phyloP scores from a whole-genome alignment of 352 stramenopile genomes.

The Phytophthora chlamydospora region DNA sequence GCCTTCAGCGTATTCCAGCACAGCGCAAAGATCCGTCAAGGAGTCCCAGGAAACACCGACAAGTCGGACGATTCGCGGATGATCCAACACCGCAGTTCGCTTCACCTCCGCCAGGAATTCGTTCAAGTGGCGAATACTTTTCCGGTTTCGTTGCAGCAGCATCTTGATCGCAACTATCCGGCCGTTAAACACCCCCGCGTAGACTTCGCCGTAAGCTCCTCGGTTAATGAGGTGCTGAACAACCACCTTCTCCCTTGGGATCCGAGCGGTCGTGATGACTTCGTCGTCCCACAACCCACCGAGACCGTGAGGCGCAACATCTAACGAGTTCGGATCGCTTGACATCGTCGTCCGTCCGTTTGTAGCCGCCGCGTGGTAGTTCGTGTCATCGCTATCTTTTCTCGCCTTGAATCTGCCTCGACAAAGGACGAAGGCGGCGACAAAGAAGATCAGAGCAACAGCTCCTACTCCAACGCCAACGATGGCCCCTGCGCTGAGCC shows the following conservation, averaged over 20 bases:
- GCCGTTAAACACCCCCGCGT: constrained; percentile 32
- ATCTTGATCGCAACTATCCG: constrained; percentile 40
- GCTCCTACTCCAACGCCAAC: constrained; percentile 1
- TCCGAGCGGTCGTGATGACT: constrained; percentile 30
- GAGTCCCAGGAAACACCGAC: constrained; percentile 47
- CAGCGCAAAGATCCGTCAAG: constrained; percentile 41
- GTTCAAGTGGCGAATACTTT: constrained; percentile 28
- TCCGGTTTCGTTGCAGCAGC: constrained; percentile 32
- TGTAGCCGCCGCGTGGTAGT: background rate
- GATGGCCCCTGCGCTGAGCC: constrained; percentile 5
- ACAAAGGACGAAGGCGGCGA: constrained; percentile 3
- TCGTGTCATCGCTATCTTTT: constrained; percentile 1
- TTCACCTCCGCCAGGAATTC: constrained; percentile 42
- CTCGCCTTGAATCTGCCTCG: background rate
- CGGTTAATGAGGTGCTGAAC: constrained; percentile 27
- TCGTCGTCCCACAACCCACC: constrained; percentile 37
- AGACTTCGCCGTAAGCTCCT: constrained; percentile 44
- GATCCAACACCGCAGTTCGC: constrained; percentile 35
- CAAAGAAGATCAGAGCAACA: constrained; percentile 1
- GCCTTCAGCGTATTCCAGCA: constrained; percentile 49
- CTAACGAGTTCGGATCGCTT: constrained; percentile 6
- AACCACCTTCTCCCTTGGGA: constrained; percentile 40
- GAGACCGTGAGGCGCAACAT: constrained; percentile 6
- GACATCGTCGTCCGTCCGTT: constrained; percentile 4
- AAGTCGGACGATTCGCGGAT: constrained; percentile 46